phyloP scores from a whole-genome alignment of 441 rosid genomes.

The Syzygium malaccense region DNA sequence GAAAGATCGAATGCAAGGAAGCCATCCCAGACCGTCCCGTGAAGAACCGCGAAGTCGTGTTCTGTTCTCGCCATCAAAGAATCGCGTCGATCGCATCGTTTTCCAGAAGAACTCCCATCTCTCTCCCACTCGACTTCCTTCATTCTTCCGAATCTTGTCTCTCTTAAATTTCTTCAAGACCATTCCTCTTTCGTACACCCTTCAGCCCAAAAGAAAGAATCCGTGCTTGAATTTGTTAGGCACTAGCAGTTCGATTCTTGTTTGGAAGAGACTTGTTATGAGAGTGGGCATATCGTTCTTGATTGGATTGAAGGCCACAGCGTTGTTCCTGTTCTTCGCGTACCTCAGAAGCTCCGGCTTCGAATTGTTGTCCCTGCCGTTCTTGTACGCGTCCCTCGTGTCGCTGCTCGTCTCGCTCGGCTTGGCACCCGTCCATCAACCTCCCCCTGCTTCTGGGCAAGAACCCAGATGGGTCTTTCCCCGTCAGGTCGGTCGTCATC shows the following conservation, averaged over 20 bases:
- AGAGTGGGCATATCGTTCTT: constrained; percentile 44
- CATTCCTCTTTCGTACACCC: neutral
- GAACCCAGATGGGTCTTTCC: too few species aligned
- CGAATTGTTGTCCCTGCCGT: constrained; percentile 25
- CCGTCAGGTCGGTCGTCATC: constrained; percentile 41
- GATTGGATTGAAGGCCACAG: constrained; percentile 26
- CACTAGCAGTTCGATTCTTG: neutral
- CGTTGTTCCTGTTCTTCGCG: constrained; percentile 19
- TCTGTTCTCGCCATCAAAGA: neutral
- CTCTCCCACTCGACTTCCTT: neutral
- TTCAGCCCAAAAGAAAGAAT: neutral
- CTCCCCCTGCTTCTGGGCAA: constrained; percentile 60
- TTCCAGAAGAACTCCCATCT: too few species aligned
- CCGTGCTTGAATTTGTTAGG: neutral
- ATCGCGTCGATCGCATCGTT: neutral
- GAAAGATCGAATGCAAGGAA: too few species aligned
- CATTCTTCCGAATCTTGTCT: neutral
- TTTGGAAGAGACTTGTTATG: constrained; percentile 5
- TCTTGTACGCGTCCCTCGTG: constrained; percentile 41
- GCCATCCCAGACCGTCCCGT: neutral
- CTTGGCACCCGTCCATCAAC: constrained; percentile 48
- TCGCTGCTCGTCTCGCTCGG: constrained; percentile 33
- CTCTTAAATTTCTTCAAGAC: neutral
- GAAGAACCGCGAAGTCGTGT: neutral
- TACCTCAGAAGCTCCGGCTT: constrained; percentile 22